These are phyloP conservation scores for Cystobasidium tubakii DNA, from an alignment of 768 basidiomycete species.

Conservation along the genomic window DNA sequence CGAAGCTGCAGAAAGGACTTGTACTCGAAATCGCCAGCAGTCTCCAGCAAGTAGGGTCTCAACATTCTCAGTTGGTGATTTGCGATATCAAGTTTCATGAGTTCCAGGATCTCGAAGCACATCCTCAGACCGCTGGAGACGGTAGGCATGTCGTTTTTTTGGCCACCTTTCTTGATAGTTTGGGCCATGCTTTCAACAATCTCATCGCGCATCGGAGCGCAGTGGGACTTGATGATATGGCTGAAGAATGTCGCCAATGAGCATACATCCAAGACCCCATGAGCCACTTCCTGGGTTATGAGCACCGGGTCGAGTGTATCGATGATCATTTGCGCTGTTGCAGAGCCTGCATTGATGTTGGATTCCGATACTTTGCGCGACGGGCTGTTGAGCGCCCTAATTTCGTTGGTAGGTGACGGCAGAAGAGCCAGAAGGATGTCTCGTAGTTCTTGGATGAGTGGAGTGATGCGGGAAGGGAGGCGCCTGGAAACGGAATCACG, in stretches of 20 bases:
- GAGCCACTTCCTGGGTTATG: constrained; percentile 73
- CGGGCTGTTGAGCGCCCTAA: constrained; percentile 53
- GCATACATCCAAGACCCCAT: constrained; percentile 69
- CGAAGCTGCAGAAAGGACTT: constrained; percentile 40
- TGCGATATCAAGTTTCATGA: constrained; percentile 95
- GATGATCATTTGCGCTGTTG: constrained; percentile 55
- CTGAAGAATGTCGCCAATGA: constrained; percentile 74
- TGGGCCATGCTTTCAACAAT: constrained; percentile 77
- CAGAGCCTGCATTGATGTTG: constrained; percentile 61
- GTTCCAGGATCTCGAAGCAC: constrained; percentile 83
- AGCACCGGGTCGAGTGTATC: constrained; percentile 73
- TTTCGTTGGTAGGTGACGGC: constrained; percentile 56
- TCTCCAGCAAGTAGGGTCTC: constrained; percentile 79
- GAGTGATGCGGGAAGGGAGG: constrained; percentile 65
- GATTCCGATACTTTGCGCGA: not conserved
- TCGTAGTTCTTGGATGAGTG: constrained; percentile 67
- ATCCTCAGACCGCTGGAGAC: constrained; percentile 68
- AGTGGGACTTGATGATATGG: constrained; percentile 75
- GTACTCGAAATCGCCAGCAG: constrained; percentile 72
- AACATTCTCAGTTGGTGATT: constrained; percentile 89
- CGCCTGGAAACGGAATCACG: constrained; percentile 12
- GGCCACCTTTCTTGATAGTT: constrained; percentile 39
- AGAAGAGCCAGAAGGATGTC: constrained; percentile 32
- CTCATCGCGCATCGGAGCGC: constrained; percentile 84
- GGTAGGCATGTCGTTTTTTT: constrained; percentile 57